Conservation (phyloP, 305 asterid species). For the Fraxinus platypoda region DNA sequence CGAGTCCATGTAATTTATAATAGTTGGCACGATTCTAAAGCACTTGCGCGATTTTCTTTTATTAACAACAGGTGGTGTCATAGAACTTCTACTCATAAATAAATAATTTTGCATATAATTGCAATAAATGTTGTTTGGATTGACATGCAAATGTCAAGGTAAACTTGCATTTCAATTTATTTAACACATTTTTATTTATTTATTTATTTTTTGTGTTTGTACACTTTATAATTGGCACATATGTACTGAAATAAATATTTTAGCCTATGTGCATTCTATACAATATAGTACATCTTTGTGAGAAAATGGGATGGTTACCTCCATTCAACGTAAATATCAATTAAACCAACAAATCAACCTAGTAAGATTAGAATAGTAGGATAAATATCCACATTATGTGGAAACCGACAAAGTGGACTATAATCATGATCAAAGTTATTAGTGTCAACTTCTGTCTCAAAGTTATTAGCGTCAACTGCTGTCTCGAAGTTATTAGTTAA, state of each 20-base stretch:
- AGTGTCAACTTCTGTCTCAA: neutral
- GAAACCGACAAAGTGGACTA: neutral
- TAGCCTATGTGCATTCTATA: neutral
- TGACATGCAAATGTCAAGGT: neutral
- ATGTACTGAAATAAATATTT: neutral
- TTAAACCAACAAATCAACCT: neutral
- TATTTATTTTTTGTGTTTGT: neutral
- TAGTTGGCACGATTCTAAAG: neutral
- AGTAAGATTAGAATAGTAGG: neutral
- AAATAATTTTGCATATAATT: neutral
- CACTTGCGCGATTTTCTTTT: conserved; percentile 8
- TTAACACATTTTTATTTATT: too few species aligned
- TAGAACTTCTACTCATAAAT: neutral
- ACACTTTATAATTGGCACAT: neutral
- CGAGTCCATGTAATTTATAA: neutral
- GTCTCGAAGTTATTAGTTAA: neutral
- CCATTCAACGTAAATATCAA: neutral
- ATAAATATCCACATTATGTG: neutral
- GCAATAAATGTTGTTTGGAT: neutral
- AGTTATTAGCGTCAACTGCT: neutral
- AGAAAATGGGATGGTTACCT: neutral
- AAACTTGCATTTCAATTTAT: too few species aligned
- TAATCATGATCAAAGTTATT: neutral
- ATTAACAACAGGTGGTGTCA: conserved; percentile 6
- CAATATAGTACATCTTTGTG: neutral